These are phyloP conservation scores for Colletotrichum destructivum DNA, from an alignment of 2,329 filamentous ascomycete genomes.

Conservation along the genomic window DNA sequence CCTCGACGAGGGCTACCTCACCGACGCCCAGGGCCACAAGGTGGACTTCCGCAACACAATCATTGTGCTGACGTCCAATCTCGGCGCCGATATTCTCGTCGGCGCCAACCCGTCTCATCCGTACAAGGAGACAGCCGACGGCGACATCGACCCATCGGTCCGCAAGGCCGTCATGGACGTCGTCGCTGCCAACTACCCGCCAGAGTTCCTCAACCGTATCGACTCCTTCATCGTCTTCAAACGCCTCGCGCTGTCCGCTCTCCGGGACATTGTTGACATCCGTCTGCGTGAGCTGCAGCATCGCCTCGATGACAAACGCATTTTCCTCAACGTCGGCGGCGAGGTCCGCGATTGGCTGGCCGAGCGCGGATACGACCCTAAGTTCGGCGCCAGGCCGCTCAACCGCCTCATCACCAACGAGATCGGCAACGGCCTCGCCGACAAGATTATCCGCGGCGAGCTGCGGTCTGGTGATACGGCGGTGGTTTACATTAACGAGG, in stretches of 20 bases:
- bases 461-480: constrained; percentile 83
- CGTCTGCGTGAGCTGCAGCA: constrained; percentile 86
- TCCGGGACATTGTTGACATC: constrained; percentile 95
- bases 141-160: constrained; percentile 80
- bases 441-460: constrained; percentile 91
- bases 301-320: constrained; percentile 87
- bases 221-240: constrained; percentile 98
- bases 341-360: constrained; percentile 89
- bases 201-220: constrained; percentile 96
- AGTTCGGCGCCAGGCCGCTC: constrained; percentile 90
- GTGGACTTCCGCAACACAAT: constrained; percentile 97
- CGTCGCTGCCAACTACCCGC: constrained; percentile 81
- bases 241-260: constrained; percentile 81
- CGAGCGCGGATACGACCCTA: constrained; percentile 90
- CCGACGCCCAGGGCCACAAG: constrained; percentile 95
- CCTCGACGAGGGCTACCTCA: constrained; percentile 95
- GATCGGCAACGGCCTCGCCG: constrained; percentile 89
- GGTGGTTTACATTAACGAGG: constrained; percentile 77
- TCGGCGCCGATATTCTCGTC: constrained; percentile 92
- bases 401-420: constrained; percentile 93
- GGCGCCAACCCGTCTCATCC: constrained; percentile 77
- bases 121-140: constrained; percentile 73
- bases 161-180: constrained; percentile 91
- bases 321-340: constrained; percentile 79
- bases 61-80: constrained; percentile 95